These are phyloP conservation scores for Triticum turgidum DNA, from an alignment of 176 grass and related monocot genomes.

Conservation along the genomic window DNA sequence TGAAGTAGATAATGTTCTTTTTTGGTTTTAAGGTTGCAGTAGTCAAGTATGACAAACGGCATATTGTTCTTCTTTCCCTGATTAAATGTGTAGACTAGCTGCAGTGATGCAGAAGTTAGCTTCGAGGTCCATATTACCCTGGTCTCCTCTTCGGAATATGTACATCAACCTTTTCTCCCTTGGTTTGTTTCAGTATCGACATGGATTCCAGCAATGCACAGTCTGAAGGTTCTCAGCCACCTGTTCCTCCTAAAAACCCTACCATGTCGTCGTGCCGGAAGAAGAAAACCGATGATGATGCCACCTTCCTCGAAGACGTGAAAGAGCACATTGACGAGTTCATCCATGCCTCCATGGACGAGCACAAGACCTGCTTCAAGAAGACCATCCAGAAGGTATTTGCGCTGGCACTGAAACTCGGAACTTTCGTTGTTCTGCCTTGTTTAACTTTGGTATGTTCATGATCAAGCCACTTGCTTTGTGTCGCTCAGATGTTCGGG, in stretches of 20 bases:
- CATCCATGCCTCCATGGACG: constrained; percentile 89
- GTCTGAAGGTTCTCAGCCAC: constrained; percentile 31
- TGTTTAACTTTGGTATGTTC: background rate
- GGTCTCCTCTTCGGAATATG: background rate
- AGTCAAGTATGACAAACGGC: background rate
- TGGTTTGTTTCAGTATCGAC: constrained; percentile 15
- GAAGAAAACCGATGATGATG: constrained; percentile 81
- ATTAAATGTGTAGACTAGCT: background rate
- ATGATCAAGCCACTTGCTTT: background rate
- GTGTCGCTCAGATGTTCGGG: constrained; percentile 73
- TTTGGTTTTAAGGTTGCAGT: background rate
- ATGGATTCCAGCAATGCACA: constrained; percentile 65
- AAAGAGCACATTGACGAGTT: constrained; percentile 93
- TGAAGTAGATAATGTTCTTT: background rate
- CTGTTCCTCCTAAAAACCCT: constrained; percentile 35
- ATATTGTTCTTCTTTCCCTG: background rate
- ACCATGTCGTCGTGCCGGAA: constrained; percentile 75
- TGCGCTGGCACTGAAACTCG: background rate
- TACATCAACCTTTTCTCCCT: background rate
- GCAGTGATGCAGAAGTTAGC: background rate
- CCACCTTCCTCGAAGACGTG: constrained; percentile 67
- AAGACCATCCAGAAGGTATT: constrained; percentile 86
- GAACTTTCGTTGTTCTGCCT: background rate
- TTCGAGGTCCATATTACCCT: background rate
- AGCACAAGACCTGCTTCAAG: constrained; percentile 93